Evolutionary conservation across 2,329 filamentous ascomycete species (phyloP), one percentile per base, ranked within the genome.

Genomic region (Verticillium dahliae): DNA sequence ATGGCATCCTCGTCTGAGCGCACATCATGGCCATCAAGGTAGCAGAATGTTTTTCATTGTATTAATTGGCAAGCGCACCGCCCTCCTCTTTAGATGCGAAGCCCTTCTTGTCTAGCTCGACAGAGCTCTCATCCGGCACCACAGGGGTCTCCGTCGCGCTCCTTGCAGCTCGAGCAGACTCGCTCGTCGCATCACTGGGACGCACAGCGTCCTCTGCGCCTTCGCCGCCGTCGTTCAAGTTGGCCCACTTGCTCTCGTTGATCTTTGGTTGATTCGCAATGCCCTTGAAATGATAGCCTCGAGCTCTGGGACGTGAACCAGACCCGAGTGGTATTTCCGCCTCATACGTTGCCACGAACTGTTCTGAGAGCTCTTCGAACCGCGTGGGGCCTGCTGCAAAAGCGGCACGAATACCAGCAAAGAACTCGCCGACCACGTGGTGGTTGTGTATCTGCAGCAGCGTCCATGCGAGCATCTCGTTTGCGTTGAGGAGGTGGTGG

Each of bases 381-480:
- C 18, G 45, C 9, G 45, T 52, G 45, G 45, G n/a, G 22, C 45
- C 18, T 9, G 54, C 54, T 83, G 88, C 18, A 76, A 39, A 38
- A 4, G 54, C 18, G 35, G 84, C 66, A 22, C 94, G 86, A 6
- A 97, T 79, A 0, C 80, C 83, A 0, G 78, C 74, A 73, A 98
- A 97, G 77, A 98, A 97, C 0, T 76, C 69, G 56, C 85, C 82
- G 60, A 96, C 75, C 7, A 90, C 76, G 63, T 87, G 82, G 72
- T 96, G 88, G 72, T 99, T 99, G 76, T 99, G 95, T 3, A 97
- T 83, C 73, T 98, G 94, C 7, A 99, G 81, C 7, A 99, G 81
- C 0, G 89, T 90, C 95, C 95, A 99, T 31, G 90, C 94, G 4
- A 97, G 85, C 95, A 99, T 98, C 75, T 99, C 95, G 71, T 93